Evolutionary conservation across 768 basidiomycete genomes (phyloP).

Genomic region (Tylopilus balloui): DNA sequence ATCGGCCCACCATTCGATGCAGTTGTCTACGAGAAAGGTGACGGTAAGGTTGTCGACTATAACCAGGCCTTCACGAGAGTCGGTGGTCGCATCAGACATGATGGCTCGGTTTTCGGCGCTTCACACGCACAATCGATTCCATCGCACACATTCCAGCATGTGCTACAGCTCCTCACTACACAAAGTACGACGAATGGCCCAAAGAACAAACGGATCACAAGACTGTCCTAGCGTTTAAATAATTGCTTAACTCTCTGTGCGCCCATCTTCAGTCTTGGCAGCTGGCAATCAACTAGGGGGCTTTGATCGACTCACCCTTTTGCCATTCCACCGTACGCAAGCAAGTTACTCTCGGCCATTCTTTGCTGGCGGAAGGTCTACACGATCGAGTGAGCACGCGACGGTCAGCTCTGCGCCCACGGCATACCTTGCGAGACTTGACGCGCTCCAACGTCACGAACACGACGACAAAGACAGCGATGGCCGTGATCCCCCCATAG

Average conservation of each 20-base stretch:
- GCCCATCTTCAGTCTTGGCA: neutral
- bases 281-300: neutral
- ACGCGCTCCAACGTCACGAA: slow-evolving; percentile 86
- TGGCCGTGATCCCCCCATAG: slow-evolving; percentile 80
- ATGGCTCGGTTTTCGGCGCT: neutral
- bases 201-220: slow-evolving; percentile 4
- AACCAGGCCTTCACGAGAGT: slow-evolving; percentile 19
- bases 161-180: neutral
- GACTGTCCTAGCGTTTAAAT: neutral
- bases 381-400: slow-evolving; percentile 3
- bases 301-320: slow-evolving; percentile 20
- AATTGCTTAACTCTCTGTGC: neutral
- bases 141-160: slow-evolving; percentile 8
- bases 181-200: neutral
- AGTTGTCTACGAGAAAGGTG: slow-evolving; percentile 73
- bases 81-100: slow-evolving; percentile 10
- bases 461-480: slow-evolving; percentile 75
- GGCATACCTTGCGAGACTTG: slow-evolving; percentile 73
- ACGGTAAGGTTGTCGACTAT: slow-evolving; percentile 41
- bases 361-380: slow-evolving; percentile 74
- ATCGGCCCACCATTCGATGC: slow-evolving; percentile 68
- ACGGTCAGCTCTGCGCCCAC: neutral
- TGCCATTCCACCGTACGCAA: slow-evolving; percentile 58
- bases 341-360: slow-evolving; percentile 57
- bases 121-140: neutral